Conservation (phyloP, 169 alveolate species). For the Plasmodium malariae region DNA sequence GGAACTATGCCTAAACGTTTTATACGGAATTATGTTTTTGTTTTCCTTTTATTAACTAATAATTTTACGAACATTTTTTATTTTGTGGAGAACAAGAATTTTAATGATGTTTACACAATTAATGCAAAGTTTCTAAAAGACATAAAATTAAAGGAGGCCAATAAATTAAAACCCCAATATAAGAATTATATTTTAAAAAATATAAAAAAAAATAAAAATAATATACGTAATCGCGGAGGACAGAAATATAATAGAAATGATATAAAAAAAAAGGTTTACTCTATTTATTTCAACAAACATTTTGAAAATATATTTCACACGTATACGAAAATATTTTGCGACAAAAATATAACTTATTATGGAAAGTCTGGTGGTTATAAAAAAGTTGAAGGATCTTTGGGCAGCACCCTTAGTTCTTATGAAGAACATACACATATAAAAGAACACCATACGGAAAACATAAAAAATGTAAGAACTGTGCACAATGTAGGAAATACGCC, state of each 20-base stretch:
- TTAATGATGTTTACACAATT: constrained; percentile 6
- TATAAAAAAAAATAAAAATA: constrained; percentile 1
- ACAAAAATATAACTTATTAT: too few species aligned
- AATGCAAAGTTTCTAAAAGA: constrained; percentile 3
- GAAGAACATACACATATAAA: too few species aligned
- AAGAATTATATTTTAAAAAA: constrained; percentile 8
- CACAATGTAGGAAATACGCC: constrained; percentile 1
- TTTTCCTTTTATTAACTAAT: constrained; percentile 49
- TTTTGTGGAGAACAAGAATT: constrained; percentile 21
- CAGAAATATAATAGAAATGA: constrained; percentile 10
- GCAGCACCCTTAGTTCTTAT: too few species aligned
- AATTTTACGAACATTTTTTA: constrained; percentile 19
- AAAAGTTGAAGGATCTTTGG: too few species aligned
- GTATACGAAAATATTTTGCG: too few species aligned
- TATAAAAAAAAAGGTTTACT: background rate
- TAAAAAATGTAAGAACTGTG: too few species aligned
- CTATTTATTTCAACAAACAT: constrained; percentile 12
- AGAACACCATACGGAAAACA: too few species aligned
- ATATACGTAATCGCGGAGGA: background rate
- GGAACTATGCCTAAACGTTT: constrained; percentile 56
- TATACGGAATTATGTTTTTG: constrained; percentile 9
- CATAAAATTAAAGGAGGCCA: constrained; percentile 3
- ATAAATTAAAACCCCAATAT: constrained; percentile 3
- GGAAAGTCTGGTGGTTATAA: too few species aligned
- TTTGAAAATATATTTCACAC: background rate